Percentiles rank a stretch among this genome's conserved stretches.
phyloP scores from a whole-genome alignment of 1,284 basidiomycete species.

The Puccinia coronata region DNA sequence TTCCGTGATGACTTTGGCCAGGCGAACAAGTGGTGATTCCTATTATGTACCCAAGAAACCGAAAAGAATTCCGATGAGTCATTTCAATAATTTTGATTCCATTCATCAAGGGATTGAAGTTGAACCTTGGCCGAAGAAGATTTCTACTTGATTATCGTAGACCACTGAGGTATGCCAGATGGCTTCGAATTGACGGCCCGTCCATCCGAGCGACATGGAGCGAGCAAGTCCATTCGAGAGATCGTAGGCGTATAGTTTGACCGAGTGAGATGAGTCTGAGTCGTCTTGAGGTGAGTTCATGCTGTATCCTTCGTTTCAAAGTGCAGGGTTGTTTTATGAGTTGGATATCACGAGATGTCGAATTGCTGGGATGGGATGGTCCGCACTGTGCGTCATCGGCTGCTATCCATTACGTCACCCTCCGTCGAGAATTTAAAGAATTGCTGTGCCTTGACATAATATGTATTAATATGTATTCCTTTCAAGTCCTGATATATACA shows the following conservation, averaged over 20 bases:
- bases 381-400: too few relatives aligned
- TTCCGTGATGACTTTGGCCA: slow-evolving; percentile 56
- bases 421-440: too few relatives aligned
- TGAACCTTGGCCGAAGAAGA: slow-evolving; percentile 60
- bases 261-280: slow-evolving; percentile 41
- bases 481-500: too few relatives aligned
- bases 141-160: slow-evolving; percentile 56
- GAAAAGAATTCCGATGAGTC: neutral
- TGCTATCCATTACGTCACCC: too few relatives aligned
- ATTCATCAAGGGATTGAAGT: slow-evolving; percentile 42
- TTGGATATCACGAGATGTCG: too few relatives aligned
- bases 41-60: neutral
- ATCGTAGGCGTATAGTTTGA: slow-evolving; percentile 58
- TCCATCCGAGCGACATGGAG: slow-evolving; percentile 54
- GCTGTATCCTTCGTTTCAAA: neutral
- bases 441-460: too few relatives aligned
- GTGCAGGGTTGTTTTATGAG: neutral
- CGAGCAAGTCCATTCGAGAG: slow-evolving; percentile 58
- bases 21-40: slow-evolving; percentile 30
- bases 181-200: slow-evolving; percentile 53
- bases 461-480: too few relatives aligned
- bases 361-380: too few relatives aligned
- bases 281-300: slow-evolving; percentile 4
- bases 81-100: neutral
- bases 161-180: slow-evolving; percentile 59